A percentile compares a stretch with the other conserved stretches of the same genome.
These are phyloP conservation scores for Balansia obtecta DNA, from an alignment of 2,329 filamentous ascomycete genomes.

Conservation along the genomic window DNA sequence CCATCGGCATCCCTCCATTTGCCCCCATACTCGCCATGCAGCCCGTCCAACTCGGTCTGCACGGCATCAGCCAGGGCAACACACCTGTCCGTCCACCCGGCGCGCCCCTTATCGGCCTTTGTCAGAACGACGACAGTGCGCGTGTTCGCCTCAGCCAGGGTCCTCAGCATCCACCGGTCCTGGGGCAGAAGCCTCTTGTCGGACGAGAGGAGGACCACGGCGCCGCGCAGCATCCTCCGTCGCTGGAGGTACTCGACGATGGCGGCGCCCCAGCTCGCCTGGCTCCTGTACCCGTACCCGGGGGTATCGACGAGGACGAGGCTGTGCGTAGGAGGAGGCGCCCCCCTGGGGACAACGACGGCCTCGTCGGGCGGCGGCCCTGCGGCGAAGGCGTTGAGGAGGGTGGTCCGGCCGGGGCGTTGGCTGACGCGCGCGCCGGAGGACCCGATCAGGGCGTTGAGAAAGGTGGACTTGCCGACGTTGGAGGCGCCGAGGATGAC, in stretches of 20 bases:
- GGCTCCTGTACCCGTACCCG: slow-evolving; percentile 35
- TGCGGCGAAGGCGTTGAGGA: slow-evolving; percentile 44
- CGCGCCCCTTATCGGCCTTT: slow-evolving; percentile 39
- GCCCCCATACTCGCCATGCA: slow-evolving; percentile 12
- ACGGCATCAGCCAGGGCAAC: slow-evolving; percentile 14
- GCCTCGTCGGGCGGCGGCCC: slow-evolving; percentile 26
- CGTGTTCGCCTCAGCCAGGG: slow-evolving; percentile 32
- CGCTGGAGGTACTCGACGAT: slow-evolving; percentile 37
- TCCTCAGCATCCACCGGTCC: slow-evolving; percentile 33
- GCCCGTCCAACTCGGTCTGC: slow-evolving; percentile 14
- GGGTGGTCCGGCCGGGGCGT: slow-evolving; percentile 38
- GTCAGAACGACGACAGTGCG: slow-evolving; percentile 40
- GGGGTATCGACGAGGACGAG: slow-evolving; percentile 40
- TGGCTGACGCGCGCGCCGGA: slow-evolving; percentile 34
- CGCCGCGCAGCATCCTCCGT: slow-evolving; percentile 35
- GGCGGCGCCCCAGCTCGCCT: slow-evolving; percentile 37
- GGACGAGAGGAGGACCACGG: slow-evolving; percentile 40
- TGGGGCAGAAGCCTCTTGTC: slow-evolving; percentile 37
- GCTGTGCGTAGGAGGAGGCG: slow-evolving; percentile 31
- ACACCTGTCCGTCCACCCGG: slow-evolving; percentile 18
- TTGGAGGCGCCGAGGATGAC: slow-evolving; percentile 80
- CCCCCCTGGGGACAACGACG: slow-evolving; percentile 18
- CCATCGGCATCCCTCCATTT: slow-evolving; percentile 18
- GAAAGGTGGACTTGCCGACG: slow-evolving; percentile 78
- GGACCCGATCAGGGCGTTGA: slow-evolving; percentile 62